Conservation (phyloP, 2,329 filamentous ascomycete species). For the Scedosporium aurantiacum region DNA sequence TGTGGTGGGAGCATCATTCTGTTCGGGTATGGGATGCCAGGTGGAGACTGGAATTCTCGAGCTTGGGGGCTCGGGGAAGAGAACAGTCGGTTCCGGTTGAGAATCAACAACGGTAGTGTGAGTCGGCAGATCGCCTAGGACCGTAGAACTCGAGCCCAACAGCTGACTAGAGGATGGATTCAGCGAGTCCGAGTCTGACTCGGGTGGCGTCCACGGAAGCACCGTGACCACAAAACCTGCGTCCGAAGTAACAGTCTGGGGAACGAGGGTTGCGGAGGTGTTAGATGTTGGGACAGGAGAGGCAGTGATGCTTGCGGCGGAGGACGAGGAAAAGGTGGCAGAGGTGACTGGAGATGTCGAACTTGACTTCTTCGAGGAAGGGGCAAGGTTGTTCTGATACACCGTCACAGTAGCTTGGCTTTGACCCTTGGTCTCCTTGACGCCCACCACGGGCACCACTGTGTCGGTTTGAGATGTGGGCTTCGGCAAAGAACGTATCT, state of each 20-base stretch:
- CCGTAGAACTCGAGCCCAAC: neutral
- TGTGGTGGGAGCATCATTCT: neutral
- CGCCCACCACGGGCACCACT: neutral
- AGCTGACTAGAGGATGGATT: neutral
- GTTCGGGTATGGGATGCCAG: neutral
- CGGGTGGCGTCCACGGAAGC: neutral
- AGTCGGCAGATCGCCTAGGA: neutral
- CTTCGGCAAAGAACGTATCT: neutral
- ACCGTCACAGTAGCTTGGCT: neutral
- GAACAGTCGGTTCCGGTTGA: neutral
- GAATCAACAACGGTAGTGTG: neutral
- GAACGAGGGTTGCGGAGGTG: neutral
- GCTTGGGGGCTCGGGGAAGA: neutral
- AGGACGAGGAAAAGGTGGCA: neutral
- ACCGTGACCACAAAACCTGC: neutral
- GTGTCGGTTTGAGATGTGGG: neutral
- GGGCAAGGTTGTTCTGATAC: neutral
- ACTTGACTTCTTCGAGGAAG: neutral
- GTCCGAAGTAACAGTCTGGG: neutral
- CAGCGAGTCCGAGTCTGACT: neutral
- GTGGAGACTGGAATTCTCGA: neutral
- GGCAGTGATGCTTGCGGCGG: neutral
- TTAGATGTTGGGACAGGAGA: neutral
- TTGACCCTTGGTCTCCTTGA: conserved; percentile 2
- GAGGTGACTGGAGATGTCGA: neutral